These are phyloP conservation scores for Brettanomyces bruxellensis DNA, from an alignment of 805 yeast genomes.

Conservation along the genomic window DNA sequence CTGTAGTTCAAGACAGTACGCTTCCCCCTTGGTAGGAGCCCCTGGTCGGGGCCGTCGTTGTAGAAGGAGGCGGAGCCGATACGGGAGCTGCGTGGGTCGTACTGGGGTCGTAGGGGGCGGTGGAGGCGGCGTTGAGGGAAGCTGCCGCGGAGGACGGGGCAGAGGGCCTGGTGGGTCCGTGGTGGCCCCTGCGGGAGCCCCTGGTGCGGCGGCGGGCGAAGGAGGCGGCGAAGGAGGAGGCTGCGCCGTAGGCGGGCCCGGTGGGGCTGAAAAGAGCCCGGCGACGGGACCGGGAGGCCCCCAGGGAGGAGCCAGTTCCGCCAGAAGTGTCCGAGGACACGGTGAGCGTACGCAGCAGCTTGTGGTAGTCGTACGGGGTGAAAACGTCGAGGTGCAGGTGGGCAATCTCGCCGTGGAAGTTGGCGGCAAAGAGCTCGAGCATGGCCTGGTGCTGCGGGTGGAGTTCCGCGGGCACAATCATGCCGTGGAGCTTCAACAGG, in stretches of 20 bases:
- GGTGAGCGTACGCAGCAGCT: constrained; percentile 10
- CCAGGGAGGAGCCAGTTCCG: not conserved
- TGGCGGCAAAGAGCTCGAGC: constrained; percentile 52
- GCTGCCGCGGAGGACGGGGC: not conserved
- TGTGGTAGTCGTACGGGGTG: constrained; percentile 10
- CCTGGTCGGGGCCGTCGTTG: not conserved
- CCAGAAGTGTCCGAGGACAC: constrained; percentile 8
- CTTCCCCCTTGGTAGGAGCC: not conserved
- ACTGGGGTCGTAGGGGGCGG: not conserved
- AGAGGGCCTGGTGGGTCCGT: not conserved
- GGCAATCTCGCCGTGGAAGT: constrained; percentile 59
- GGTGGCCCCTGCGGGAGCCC: not conserved
- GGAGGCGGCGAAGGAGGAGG: not conserved
- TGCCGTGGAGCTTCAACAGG: constrained; percentile 62
- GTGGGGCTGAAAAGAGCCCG: not conserved
- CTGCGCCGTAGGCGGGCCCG: not conserved
- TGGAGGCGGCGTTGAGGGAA: not conserved
- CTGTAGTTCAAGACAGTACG: constrained; percentile 1
- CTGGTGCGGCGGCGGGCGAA: not conserved
- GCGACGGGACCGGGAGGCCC: constrained; percentile 1
- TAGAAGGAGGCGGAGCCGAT: not conserved
- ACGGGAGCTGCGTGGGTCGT: not conserved
- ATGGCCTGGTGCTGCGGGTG: constrained; percentile 60
- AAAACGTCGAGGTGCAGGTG: constrained; percentile 26
- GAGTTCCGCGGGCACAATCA: constrained; percentile 47